A percentile compares a stretch with the other conserved stretches of the same genome.
Conservation (phyloP, 2,329 filamentous ascomycete species). For the Cordyceps sp. region DNA sequence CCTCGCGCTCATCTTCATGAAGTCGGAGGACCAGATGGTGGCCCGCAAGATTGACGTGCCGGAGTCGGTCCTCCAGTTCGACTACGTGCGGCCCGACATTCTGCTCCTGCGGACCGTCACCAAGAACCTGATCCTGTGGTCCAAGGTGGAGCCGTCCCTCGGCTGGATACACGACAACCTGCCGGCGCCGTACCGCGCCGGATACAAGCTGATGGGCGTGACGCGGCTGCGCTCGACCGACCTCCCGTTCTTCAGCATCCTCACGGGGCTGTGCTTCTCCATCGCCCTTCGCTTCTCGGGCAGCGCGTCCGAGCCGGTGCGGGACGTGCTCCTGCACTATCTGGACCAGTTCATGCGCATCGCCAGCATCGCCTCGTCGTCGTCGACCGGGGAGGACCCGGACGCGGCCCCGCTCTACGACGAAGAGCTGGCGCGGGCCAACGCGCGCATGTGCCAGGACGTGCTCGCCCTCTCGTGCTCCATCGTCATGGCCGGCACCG, state of each 20-base stretch:
- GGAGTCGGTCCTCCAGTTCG: slow-evolving; percentile 77
- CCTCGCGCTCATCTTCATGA: slow-evolving; percentile 88
- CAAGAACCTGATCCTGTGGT: slow-evolving; percentile 88
- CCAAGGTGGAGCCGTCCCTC: slow-evolving; percentile 54
- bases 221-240: slow-evolving; percentile 59
- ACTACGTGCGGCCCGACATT: slow-evolving; percentile 87
- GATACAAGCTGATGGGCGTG: slow-evolving; percentile 42
- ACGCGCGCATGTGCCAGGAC: slow-evolving; percentile 82
- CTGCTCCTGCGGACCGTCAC: slow-evolving; percentile 80
- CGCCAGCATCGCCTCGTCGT: slow-evolving; percentile 34
- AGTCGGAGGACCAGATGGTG: slow-evolving; percentile 74
- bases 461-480: slow-evolving; percentile 66
- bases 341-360: slow-evolving; percentile 77
- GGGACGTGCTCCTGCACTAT: slow-evolving; percentile 70
- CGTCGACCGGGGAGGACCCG: slow-evolving; percentile 10
- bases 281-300: slow-evolving; percentile 61
- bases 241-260: slow-evolving; percentile 81
- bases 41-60: slow-evolving; percentile 89
- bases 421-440: slow-evolving; percentile 64
- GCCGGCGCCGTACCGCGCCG: slow-evolving; percentile 49
- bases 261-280: slow-evolving; percentile 75
- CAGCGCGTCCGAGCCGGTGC: slow-evolving; percentile 50
- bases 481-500: slow-evolving; percentile 90
- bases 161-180: slow-evolving; percentile 64
- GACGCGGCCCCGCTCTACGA: slow-evolving; percentile 46